Evolutionary conservation across 1,284 basidiomycete genomes (phyloP), one percentile per base, ranked within the genome.

Genomic region (Schizophyllum commune): DNA sequence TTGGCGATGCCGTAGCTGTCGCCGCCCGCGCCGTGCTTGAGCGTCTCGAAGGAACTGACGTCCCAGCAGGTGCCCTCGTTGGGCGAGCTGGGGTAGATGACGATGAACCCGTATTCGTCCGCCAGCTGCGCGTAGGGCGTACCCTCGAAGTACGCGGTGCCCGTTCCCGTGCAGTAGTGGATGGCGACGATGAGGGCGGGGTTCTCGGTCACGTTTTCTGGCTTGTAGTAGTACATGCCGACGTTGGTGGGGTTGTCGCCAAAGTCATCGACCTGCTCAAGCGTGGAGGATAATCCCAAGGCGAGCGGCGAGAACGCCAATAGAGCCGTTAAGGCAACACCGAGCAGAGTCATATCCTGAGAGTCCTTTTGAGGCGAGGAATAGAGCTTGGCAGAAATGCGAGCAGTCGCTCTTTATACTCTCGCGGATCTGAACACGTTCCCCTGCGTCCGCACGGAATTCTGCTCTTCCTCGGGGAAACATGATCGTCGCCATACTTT

Each of bases 11-110:
- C 81, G 57, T 79, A 73, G 8, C 82, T 83, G 69, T 84, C 83
- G 52, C 82, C 77, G n/a, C 82, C 82, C 11, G 69, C 75, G 68
- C 83, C 73, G 67, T 83, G 82, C 19, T 77, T 82, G 63, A 85
- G 75, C 3, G 82, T 84, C 39, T 68, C 78, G 61, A 68, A 74
- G 55, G 76, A 77, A 65, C 77, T 73, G 27, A 85, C 82, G 65
- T 85, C 83, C 79, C 80, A 84, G 74, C 82, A 84, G 68, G 74
- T 75, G 61, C 79, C 80, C 21, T 72, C 68, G 66, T 75, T 71
- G 8, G 80, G 80, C 32, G 77, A 73, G 65, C 76, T 66, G n/a
- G 80, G 78, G 67, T 81, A 83, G 68, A 70, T 68, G 68, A 68
- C 70, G 58, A 67, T 67, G 65, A 68, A 68, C 59, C 68, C 80